Evolutionary conservation across 2,329 filamentous ascomycete genomes (phyloP), one percentile per base, ranked within the genome.

Genomic region (Claviceps pusilla): DNA sequence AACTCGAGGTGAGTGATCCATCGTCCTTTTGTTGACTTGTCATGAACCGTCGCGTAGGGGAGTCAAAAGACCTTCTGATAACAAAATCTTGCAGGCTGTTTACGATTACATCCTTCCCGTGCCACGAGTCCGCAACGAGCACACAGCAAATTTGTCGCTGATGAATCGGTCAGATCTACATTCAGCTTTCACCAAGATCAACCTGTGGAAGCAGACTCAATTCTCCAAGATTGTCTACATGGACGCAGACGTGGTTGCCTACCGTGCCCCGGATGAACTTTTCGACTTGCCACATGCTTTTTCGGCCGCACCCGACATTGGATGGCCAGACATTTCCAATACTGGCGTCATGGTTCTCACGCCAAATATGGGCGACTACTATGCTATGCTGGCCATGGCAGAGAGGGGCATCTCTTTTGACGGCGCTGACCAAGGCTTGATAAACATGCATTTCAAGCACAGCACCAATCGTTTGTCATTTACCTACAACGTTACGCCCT

Each of bases 311-410:
- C 90, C 93, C 37, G 93, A 98, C 69, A 89, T 97, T 63, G 93
- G 93, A 61, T 98, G 93, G 93, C 93, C 93, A 39, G 93, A 98
- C 71, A 80, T 90, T 57, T 97, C 97, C 81, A 98, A 98, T 71
- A 89, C 87, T n/a, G 93, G 93, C 64, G 82, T 98, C 62, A 94
- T 98, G 89, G 89, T 89, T 41, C 71, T 98, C 56, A 84, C 78
- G 16, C 93, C 93, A 39, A 86, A 91, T 69, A 75, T 90, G 78
- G 86, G 84, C 55, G 90, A 95, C 60, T 97, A 90, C 70, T 84
- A 89, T 70, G 86, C 88, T 46, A 76, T 98, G 65, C 76, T 83
- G 59, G 87, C 87, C 58, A 82, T 96, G 76, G 89, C 93, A 31
- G 80, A 89, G 61, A 77, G 83, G 54, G 90, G 90, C 31, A 87